A percentile compares a stretch with the other conserved stretches of the same genome.
phyloP scores from a whole-genome alignment of 2,329 filamentous ascomycete species.

The Colletotrichum lindemuthianum region DNA sequence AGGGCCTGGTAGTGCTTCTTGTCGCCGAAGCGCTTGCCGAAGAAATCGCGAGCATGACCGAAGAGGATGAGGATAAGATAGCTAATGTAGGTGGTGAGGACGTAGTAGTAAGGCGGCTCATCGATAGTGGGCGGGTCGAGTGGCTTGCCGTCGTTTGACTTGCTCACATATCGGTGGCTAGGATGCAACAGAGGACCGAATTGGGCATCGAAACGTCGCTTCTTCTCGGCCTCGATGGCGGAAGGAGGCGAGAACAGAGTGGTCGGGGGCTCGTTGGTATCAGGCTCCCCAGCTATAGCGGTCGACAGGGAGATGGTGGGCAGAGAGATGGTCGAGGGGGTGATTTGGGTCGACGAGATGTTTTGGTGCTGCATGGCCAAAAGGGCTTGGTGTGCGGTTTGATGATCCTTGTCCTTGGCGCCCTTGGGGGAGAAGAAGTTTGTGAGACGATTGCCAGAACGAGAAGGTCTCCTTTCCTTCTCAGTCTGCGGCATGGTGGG shows the following conservation, averaged over 20 bases:
- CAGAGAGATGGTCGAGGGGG: conserved; percentile 78
- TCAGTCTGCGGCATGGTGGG: conserved; percentile 59
- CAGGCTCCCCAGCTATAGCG: conserved; percentile 77
- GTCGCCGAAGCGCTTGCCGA: conserved; percentile 93
- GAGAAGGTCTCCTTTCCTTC: conserved; percentile 67
- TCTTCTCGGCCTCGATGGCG: conserved; percentile 80
- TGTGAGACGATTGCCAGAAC: conserved; percentile 74
- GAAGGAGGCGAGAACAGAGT: conserved; percentile 88
- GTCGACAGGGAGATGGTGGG: conserved; percentile 94
- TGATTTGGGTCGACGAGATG: conserved; percentile 70
- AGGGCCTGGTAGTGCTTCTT: conserved; percentile 84
- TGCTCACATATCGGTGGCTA: conserved; percentile 88
- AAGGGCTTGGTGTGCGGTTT: conserved; percentile 73
- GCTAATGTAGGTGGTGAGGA: conserved; percentile 97
- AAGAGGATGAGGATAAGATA: conserved; percentile 96
- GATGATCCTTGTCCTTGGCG: conserved; percentile 63
- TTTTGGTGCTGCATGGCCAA: conserved; percentile 72
- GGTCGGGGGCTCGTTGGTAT: conserved; percentile 78
- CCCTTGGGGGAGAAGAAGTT: conserved; percentile 84
- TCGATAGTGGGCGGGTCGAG: conserved; percentile 89
- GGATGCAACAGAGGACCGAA: conserved; percentile 87
- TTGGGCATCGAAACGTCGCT: conserved; percentile 85
- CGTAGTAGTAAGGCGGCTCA: conserved; percentile 95
- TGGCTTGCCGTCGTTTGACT: conserved; percentile 78
- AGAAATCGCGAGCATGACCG: conserved; percentile 95